Evolutionary conservation across 1,139 yeast genomes (phyloP), one percentile per base, ranked within the genome.

Genomic region (Tardiomyces digboiensis): DNA sequence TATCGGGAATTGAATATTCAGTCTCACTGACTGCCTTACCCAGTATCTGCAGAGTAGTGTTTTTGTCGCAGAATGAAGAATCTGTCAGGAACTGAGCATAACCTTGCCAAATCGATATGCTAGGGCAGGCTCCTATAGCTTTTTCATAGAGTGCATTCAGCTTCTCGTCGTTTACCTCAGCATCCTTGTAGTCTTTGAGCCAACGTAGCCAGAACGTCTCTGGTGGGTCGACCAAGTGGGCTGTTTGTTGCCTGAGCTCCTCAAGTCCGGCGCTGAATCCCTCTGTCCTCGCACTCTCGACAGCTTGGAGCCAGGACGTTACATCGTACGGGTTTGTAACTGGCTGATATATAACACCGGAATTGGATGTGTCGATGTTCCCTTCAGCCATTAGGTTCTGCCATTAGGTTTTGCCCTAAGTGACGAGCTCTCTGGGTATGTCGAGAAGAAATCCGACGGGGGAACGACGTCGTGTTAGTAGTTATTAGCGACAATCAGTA

Each of bases 41-140:
- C 19, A 23, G n/a, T 13, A 21, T 13, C 3, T 19, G n/a, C 7
- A 12, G 14, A 2, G 12, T 21, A 13, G 6, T 8, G 21, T 2
- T 26, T 21, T 26, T 16, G 13, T 16, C 19, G 36, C 19, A 22
- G 6, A 13, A 12, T 7, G 40, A 8, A n/a, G 14, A 12, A 2
- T 20, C 37, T 3, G 36, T 33, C 3, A 23, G 12, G 5, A 20
- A 21, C 14, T 43, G 36, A 1, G 29, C 44, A 18, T 36, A 22
- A 12, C 23, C 2, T 10, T 22, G 22, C 43, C 46, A 43, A 21
- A 45, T 5, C 7, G 36, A 33, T 8, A 38, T 29, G 10, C 38
- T 16, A 1, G 41, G 42, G 14, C 36, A 42, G n/a, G 20, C 19
- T 6, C 21, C 26, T 6, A 43, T 7, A 13, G 46, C 42, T 2